Evolutionary conservation across 2,329 filamentous ascomycete species (phyloP).

Genomic region (Scedosporium apiospermum): DNA sequence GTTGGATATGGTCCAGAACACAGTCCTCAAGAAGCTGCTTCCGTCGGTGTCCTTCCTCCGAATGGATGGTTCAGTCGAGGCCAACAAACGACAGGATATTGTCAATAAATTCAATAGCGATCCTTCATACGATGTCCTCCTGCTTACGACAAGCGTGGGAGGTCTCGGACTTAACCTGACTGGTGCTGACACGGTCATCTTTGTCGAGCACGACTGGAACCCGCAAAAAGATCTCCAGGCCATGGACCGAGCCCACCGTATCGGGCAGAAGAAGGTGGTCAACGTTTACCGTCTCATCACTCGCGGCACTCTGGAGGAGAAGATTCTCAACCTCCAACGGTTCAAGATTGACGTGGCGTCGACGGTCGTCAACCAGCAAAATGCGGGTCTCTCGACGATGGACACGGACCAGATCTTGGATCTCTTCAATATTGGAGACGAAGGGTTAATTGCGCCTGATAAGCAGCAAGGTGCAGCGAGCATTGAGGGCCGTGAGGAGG

Average conservation of each 20-base stretch:
- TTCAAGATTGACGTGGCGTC: constrained; percentile 99
- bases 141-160: constrained; percentile 91
- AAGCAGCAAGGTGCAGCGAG: constrained; percentile 39
- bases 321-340: constrained; percentile 93
- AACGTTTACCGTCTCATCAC: constrained; percentile 98
- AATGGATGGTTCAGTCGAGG: constrained; percentile 89
- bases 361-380: constrained; percentile 98
- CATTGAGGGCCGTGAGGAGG: constrained; percentile 59
- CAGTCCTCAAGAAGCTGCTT: constrained; percentile 82
- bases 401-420: constrained; percentile 97
- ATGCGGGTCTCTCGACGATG: constrained; percentile 89
- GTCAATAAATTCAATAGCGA: constrained; percentile 99
- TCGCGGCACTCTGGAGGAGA: constrained; percentile 91
- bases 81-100: constrained; percentile 89
- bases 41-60: constrained; percentile 87
- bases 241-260: constrained; percentile 97
- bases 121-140: constrained; percentile 86
- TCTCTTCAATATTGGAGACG: constrained; percentile 83
- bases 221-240: constrained; percentile 97
- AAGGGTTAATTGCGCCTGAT: constrained; percentile 49
- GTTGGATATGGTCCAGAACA: constrained; percentile 96
- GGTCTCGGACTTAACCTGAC: constrained; percentile 92
- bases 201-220: constrained; percentile 99
- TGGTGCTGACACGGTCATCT: constrained; percentile 96
- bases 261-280: constrained; percentile 99